A percentile compares a stretch with the other conserved stretches of the same genome.
Conservation (phyloP, 2,329 filamentous ascomycete species). For the Fusarium ambrosium region DNA sequence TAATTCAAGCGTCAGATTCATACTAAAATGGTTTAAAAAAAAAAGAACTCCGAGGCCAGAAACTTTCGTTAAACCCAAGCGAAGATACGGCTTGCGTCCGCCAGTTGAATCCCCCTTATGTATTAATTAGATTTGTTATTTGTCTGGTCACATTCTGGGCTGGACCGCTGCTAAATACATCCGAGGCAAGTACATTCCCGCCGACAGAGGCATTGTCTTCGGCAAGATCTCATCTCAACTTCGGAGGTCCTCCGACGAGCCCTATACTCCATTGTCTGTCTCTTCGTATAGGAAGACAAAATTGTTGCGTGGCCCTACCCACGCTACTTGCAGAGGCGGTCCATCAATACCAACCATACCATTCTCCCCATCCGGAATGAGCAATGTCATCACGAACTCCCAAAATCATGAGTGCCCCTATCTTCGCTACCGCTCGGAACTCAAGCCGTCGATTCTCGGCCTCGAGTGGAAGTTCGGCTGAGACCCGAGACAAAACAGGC, state of each 20-base stretch:
- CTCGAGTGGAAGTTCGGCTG: neutral
- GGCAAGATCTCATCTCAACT: neutral
- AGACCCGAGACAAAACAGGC: neutral
- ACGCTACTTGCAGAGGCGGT: neutral
- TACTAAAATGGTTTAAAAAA: no score
- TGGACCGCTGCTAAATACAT: neutral
- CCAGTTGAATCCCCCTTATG: neutral
- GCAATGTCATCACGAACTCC: neutral
- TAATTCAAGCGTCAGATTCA: neutral
- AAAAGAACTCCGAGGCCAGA: no score
- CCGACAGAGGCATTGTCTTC: neutral
- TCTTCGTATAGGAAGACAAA: neutral
- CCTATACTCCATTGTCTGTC: neutral
- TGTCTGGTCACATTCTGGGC: no score
- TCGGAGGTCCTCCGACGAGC: neutral
- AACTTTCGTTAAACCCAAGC: neutral
- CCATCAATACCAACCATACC: neutral
- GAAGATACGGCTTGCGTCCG: neutral
- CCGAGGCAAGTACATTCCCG: neutral
- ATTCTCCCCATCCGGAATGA: neutral
- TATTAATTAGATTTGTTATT: no score
- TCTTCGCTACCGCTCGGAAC: neutral
- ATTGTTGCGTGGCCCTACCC: neutral
- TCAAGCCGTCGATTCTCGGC: neutral
- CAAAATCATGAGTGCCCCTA: neutral